Conservation (phyloP, 2,329 filamentous ascomycete genomes). For the Fusarium sacchari region DNA sequence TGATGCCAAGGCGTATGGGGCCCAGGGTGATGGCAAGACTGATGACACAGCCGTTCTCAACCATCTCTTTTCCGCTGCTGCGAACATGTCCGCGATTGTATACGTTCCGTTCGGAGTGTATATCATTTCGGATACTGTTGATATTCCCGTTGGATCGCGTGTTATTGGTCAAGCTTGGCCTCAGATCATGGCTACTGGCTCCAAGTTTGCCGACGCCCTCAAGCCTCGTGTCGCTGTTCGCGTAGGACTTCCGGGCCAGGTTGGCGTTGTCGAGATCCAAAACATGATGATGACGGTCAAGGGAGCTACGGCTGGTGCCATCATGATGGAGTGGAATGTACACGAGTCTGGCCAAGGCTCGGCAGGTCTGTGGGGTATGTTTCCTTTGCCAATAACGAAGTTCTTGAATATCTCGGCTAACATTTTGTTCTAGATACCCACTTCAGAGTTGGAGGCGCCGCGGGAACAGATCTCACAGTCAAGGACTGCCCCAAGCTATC, state of each 20-base stretch:
- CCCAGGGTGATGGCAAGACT: slow-evolving; percentile 74
- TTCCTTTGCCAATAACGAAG: neutral
- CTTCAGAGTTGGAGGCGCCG: slow-evolving; percentile 55
- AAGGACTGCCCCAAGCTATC: slow-evolving; percentile 37
- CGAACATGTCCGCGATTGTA: slow-evolving; percentile 48
- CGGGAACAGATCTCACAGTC: slow-evolving; percentile 24
- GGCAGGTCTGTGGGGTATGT: slow-evolving; percentile 60
- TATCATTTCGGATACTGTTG: slow-evolving; percentile 56
- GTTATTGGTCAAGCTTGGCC: slow-evolving; percentile 60
- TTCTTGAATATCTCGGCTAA: neutral
- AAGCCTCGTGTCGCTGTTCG: slow-evolving; percentile 66
- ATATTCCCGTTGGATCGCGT: slow-evolving; percentile 55
- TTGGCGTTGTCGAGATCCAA: slow-evolving; percentile 69
- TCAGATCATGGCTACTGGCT: slow-evolving; percentile 61
- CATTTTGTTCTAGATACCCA: slow-evolving; percentile 53
- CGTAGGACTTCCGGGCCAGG: slow-evolving; percentile 65
- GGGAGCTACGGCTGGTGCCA: slow-evolving; percentile 67
- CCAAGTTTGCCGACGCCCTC: slow-evolving; percentile 59
- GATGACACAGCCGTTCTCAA: slow-evolving; percentile 64
- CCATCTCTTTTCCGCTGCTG: slow-evolving; percentile 43
- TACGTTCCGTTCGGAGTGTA: slow-evolving; percentile 60
- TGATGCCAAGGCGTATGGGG: slow-evolving; percentile 49
- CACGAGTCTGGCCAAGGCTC: slow-evolving; percentile 50
- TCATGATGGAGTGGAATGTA: slow-evolving; percentile 74
- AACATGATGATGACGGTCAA: slow-evolving; percentile 71